These are phyloP conservation scores for Epichloe coenophiala DNA, from an alignment of 2,329 filamentous ascomycete species.

Conservation along the genomic window DNA sequence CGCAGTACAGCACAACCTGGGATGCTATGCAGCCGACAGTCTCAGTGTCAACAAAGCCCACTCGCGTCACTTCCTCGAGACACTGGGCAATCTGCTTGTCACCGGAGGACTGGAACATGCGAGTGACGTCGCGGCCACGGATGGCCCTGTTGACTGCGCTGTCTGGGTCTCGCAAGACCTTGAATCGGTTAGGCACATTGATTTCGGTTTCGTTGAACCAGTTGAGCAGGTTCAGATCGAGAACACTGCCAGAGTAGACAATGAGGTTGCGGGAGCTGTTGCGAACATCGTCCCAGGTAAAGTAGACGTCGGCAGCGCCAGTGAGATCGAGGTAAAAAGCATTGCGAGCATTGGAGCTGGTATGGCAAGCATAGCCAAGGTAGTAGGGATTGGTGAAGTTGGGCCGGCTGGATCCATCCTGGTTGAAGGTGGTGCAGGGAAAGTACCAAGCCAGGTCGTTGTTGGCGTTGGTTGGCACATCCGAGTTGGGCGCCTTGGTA, in stretches of 20 bases:
- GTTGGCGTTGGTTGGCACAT: slow-evolving; percentile 62
- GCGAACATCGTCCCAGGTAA: slow-evolving; percentile 85
- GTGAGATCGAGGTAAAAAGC: slow-evolving; percentile 59
- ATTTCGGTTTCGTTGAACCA: slow-evolving; percentile 87
- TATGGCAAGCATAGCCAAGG: slow-evolving; percentile 80
- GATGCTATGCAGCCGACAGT: slow-evolving; percentile 96
- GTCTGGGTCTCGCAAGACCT: slow-evolving; percentile 58
- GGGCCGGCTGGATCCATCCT: slow-evolving; percentile 72
- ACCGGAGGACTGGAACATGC: slow-evolving; percentile 62
- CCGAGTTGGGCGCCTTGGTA: slow-evolving; percentile 53
- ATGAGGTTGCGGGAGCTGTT: slow-evolving; percentile 83
- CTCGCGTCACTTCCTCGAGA: slow-evolving; percentile 86
- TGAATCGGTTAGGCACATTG: slow-evolving; percentile 60
- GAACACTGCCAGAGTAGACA: slow-evolving; percentile 85
- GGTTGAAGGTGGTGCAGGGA: slow-evolving; percentile 80
- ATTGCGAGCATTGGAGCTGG: slow-evolving; percentile 51
- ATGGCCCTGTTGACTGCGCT: slow-evolving; percentile 47
- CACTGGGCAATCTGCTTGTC: slow-evolving; percentile 80
- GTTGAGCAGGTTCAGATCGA: slow-evolving; percentile 74
- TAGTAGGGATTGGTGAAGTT: slow-evolving; percentile 68
- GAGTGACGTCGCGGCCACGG: slow-evolving; percentile 77
- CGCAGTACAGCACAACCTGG: slow-evolving; percentile 90
- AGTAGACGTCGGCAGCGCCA: slow-evolving; percentile 78
- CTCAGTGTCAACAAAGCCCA: slow-evolving; percentile 89
- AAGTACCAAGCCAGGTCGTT: slow-evolving; percentile 91